A percentile compares a stretch with the other conserved stretches of the same genome.
phyloP scores from a whole-genome alignment of 2,329 filamentous ascomycete species.

The Trichoderma atrobrunneum region DNA sequence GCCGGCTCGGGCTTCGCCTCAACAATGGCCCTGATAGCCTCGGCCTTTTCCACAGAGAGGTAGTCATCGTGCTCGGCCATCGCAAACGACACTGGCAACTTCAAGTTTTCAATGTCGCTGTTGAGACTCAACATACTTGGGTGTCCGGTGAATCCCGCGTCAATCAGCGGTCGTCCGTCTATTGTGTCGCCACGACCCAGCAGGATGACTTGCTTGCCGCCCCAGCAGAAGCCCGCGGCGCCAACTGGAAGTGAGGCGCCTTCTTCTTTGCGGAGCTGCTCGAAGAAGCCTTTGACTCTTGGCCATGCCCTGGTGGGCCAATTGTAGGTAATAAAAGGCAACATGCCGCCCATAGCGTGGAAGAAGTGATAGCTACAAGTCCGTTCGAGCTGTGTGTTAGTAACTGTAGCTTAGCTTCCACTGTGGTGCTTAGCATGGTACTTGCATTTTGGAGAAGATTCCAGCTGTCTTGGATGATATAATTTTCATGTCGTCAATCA shows the following conservation, averaged over 20 bases:
- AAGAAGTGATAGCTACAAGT: conserved; percentile 28
- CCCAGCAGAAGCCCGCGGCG: conserved; percentile 63
- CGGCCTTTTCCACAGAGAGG: conserved; percentile 34
- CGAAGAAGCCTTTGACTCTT: conserved; percentile 37
- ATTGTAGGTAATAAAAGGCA: conserved; percentile 35
- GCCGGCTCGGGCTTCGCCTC: conserved; percentile 32
- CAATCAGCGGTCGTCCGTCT: conserved; percentile 41
- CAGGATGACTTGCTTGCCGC: conserved; percentile 53
- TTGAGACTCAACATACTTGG: conserved; percentile 49
- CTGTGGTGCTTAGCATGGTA: not conserved
- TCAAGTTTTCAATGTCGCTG: conserved; percentile 45
- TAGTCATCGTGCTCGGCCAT: conserved; percentile 45
- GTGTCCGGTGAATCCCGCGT: conserved; percentile 53
- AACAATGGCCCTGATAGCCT: conserved; percentile 35
- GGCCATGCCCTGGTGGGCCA: conserved; percentile 33
- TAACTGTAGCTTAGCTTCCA: not conserved
- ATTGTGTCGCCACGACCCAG: conserved; percentile 41
- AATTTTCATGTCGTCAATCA: conserved; percentile 31
- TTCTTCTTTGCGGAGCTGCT: conserved; percentile 35
- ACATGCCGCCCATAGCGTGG: conserved; percentile 25
- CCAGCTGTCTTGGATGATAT: not conserved
- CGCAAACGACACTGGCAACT: conserved; percentile 45
- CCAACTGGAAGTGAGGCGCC: conserved; percentile 40
- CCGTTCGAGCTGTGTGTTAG: not conserved
- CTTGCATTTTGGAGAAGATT: conserved; percentile 12